These are phyloP conservation scores for Hordeum pubiflorum DNA, from an alignment of 202 grass and related monocot genomes.

Conservation along the genomic window DNA sequence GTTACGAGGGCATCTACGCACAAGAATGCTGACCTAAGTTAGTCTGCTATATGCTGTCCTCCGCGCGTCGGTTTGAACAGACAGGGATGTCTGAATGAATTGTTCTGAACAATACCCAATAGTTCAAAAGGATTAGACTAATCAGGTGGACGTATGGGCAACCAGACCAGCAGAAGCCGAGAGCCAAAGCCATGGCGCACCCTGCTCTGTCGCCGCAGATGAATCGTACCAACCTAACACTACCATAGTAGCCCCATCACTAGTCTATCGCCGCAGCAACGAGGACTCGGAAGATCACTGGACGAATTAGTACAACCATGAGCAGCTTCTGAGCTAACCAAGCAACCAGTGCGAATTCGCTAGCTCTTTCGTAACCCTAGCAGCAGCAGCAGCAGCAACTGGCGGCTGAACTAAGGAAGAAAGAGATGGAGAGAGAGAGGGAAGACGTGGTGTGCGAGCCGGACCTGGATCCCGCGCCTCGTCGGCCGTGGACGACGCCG, in stretches of 20 bases:
- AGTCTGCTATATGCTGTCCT: not conserved
- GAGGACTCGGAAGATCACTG: too few species aligned
- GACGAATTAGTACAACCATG: too few species aligned
- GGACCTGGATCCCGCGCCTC: constrained; percentile 10
- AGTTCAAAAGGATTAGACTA: too few species aligned
- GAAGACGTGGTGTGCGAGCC: not conserved
- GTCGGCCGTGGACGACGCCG: not conserved
- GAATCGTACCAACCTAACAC: not conserved
- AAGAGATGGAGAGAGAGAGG: not conserved
- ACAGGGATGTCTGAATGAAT: too few species aligned
- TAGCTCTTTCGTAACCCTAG: not conserved
- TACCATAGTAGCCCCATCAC: not conserved
- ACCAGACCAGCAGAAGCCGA: not conserved
- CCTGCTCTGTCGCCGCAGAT: not conserved
- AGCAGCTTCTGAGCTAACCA: too few species aligned
- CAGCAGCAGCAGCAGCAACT: not conserved
- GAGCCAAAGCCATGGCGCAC: not conserved
- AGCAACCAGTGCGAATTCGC: not conserved
- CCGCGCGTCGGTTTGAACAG: not conserved
- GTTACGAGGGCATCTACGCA: not conserved
- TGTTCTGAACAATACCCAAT: too few species aligned
- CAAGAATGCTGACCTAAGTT: not conserved
- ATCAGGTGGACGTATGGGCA: not conserved
- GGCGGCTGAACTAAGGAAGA: not conserved
- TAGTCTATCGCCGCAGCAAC: not conserved